Evolutionary conservation across 2,329 filamentous ascomycete species (phyloP).

Genomic region (Metarhizium robertsii): DNA sequence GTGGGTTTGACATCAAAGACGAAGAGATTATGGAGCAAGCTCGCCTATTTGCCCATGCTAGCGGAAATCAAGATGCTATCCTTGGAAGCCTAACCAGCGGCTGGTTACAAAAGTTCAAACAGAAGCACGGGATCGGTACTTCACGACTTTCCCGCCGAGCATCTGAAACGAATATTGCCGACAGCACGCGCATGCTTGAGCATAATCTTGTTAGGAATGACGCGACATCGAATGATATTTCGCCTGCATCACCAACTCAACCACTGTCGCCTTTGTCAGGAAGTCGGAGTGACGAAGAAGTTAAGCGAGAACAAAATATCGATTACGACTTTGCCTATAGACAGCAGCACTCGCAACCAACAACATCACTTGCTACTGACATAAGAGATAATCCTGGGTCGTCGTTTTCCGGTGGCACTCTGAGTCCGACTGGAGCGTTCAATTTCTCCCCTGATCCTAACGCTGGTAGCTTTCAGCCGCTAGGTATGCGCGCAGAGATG

Average conservation of each 20-base stretch:
- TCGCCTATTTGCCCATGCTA: slow-evolving; percentile 66
- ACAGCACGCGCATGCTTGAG: slow-evolving; percentile 46
- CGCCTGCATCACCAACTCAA: slow-evolving; percentile 62
- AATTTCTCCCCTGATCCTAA: slow-evolving; percentile 67
- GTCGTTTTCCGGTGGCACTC: slow-evolving; percentile 60
- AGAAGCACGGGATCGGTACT: slow-evolving; percentile 59
- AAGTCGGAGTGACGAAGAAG: slow-evolving; percentile 59
- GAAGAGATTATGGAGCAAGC: slow-evolving; percentile 80
- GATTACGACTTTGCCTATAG: slow-evolving; percentile 25
- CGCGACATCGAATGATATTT: slow-evolving; percentile 48
- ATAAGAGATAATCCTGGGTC: slow-evolving; percentile 30
- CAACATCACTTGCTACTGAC: slow-evolving; percentile 23
- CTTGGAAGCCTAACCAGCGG: slow-evolving; percentile 60
- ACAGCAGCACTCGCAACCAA: slow-evolving; percentile 24
- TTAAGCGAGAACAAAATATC: slow-evolving; percentile 36
- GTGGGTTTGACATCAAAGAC: slow-evolving; percentile 66
- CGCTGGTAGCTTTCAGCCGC: slow-evolving; percentile 49
- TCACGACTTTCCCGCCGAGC: slow-evolving; percentile 45
- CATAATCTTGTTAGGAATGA: slow-evolving; percentile 3
- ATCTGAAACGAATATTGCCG: slow-evolving; percentile 62
- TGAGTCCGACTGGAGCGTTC: slow-evolving; percentile 68
- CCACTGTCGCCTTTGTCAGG: slow-evolving; percentile 61
- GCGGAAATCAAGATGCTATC: slow-evolving; percentile 58
- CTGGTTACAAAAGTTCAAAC: slow-evolving; percentile 95
- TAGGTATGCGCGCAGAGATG: slow-evolving; percentile 23